Evolutionary conservation across 768 basidiomycete genomes (phyloP).

Genomic region (Sarcodon sp.): DNA sequence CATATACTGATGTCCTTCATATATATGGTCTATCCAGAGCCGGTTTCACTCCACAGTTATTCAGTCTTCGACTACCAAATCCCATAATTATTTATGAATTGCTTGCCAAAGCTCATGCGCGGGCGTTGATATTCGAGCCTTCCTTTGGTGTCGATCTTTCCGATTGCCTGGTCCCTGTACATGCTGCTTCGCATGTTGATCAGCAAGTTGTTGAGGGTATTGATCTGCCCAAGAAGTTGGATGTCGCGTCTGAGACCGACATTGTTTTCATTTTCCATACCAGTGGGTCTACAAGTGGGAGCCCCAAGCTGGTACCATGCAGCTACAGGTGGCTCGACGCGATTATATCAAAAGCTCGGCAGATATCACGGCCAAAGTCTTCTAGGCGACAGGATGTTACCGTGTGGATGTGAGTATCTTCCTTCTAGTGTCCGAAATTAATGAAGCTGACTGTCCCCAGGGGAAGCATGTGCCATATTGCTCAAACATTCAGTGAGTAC

Average conservation of each 20-base stretch:
- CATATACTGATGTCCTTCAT: slow-evolving; percentile 54
- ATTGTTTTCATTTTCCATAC: slow-evolving; percentile 66
- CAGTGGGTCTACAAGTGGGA: slow-evolving; percentile 74
- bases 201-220: slow-evolving; percentile 22
- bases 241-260: slow-evolving; percentile 22
- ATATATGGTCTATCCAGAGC: slow-evolving; percentile 65
- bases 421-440: slow-evolving; percentile 7
- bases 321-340: slow-evolving; percentile 52
- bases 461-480: slow-evolving; percentile 81
- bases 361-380: slow-evolving; percentile 34
- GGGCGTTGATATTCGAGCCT: slow-evolving; percentile 51
- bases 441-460: slow-evolving; percentile 25
- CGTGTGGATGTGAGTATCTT: slow-evolving; percentile 51
- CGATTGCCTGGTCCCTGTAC: slow-evolving; percentile 35
- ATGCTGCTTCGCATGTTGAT: slow-evolving; percentile 29
- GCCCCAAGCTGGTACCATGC: slow-evolving; percentile 68
- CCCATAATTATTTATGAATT: slow-evolving; percentile 57
- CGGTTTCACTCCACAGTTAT: slow-evolving; percentile 60
- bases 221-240: slow-evolving; percentile 30
- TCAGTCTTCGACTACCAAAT: slow-evolving; percentile 61
- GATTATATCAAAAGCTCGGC: slow-evolving; percentile 47
- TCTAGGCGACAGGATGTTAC: slow-evolving; percentile 51
- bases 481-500: slow-evolving; percentile 57
- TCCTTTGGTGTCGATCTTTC: slow-evolving; percentile 32
- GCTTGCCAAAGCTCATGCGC: slow-evolving; percentile 39